Percentiles rank a stretch among this genome's conserved stretches.
phyloP scores from a whole-genome alignment of 495 filamentous ascomycete genomes.

The Penicillium flavigenum region DNA sequence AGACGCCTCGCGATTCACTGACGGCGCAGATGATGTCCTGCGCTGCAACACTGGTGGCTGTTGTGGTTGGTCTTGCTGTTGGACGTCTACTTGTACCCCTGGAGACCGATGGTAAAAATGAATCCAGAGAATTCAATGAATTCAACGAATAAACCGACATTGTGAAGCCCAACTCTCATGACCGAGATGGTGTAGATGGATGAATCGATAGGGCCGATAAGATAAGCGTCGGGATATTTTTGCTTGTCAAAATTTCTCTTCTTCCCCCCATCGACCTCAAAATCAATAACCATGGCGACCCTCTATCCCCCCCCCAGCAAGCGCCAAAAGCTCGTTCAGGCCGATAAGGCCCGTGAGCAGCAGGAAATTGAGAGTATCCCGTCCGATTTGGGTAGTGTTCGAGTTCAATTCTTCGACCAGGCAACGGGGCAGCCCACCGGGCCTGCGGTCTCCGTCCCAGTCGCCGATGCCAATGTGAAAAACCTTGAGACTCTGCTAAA shows the following conservation, averaged over 20 bases:
- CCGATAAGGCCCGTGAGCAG: slow-evolving; percentile 70
- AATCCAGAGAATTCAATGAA: slow-evolving; percentile 10
- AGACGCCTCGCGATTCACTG: slow-evolving; percentile 81
- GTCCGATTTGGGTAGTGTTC: slow-evolving; percentile 71
- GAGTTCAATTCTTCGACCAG: slow-evolving; percentile 85
- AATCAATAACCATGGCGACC: slow-evolving; percentile 69
- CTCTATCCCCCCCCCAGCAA: slow-evolving; percentile 87
- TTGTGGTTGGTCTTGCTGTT: slow-evolving; percentile 51
- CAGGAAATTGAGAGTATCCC: slow-evolving; percentile 73
- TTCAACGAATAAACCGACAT: slow-evolving; percentile 9
- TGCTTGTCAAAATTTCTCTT: slow-evolving; percentile 26
- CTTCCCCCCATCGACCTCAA: slow-evolving; percentile 12
- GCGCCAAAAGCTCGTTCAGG: slow-evolving; percentile 73
- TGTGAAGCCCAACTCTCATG: neutral
- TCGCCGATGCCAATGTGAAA: slow-evolving; percentile 82
- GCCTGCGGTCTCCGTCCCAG: slow-evolving; percentile 74
- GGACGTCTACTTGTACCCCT: slow-evolving; percentile 42
- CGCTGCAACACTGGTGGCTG: slow-evolving; percentile 68
- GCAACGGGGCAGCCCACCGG: slow-evolving; percentile 66
- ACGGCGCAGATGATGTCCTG: slow-evolving; percentile 88
- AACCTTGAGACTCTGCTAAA: slow-evolving; percentile 93
- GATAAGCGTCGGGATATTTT: slow-evolving; percentile 15
- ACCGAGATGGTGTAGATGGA: slow-evolving; percentile 6
- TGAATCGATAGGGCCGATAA: slow-evolving; percentile 11
- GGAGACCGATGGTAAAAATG: slow-evolving; percentile 27